Base-by-base conservation (phyloP, 768 basidiomycete genomes). In the Clitopilus passeckerianus region DNA sequence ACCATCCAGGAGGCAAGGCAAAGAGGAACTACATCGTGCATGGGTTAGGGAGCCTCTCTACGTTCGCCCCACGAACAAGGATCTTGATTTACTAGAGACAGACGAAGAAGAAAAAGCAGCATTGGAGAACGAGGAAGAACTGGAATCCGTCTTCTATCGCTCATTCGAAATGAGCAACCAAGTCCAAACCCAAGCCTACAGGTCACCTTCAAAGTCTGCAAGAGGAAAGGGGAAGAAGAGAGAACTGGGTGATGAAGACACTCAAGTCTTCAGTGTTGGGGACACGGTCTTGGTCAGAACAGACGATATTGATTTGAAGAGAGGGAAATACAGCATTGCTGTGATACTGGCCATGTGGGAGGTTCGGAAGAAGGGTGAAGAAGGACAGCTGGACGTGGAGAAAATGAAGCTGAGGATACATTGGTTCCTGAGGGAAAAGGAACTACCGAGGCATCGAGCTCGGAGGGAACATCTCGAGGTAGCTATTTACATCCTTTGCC, bases 341-440 rank as follows among this genome's bases (percentile, higher is more conserved):
- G 85, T 91, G 43, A 85, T 93, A 53, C 74, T 82, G 16, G 76
- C 86, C 0, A 82, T 93, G 77, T 91, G 89, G 87, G 82, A 88
- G 57, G 73, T 75, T 1, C 64, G 70, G 65, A 63, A 59, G 53
- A 68, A 69, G 56, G 72, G 58, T 1, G 73, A 71, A 7, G 67
- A 67, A 0, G 70, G 63, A 7, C 70, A 74, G 34, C 67, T 67
- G n/a, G 69, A 73, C 34, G 66, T 65, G 1, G 64, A 70, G 35
- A 78, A 74, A 54, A 84, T 86, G 76, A 77, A 81, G 58, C 70
- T 89, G 22, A 78, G 81, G 24, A 71, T 92, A 22, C 90, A 91
- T 64, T 93, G 90, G 90, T 93, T 92, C 65, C 72, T 89, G 61
- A 73, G 84, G 33, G 89, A 89, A 0, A 71, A 74, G 0, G 85